Conservation (phyloP, 1,139 yeast species). For the Debaryomyces robertsiae region DNA sequence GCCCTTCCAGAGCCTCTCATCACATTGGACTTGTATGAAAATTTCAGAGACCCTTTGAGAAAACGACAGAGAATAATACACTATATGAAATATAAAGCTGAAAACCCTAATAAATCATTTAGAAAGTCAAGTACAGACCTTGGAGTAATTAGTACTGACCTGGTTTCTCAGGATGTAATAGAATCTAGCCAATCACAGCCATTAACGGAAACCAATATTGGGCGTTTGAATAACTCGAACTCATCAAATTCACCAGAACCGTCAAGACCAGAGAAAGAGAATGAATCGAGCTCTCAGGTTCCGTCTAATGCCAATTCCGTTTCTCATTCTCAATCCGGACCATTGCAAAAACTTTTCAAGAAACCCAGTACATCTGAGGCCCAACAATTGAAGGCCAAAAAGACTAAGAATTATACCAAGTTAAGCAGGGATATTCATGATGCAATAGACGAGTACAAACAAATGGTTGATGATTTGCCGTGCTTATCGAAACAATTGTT, state of each 20-base stretch:
- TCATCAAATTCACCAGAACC: slow-evolving; percentile 9
- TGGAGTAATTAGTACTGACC: neutral
- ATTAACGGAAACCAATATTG: slow-evolving; percentile 36
- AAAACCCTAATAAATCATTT: slow-evolving; percentile 35
- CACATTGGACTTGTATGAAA: slow-evolving; percentile 75
- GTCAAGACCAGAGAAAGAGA: slow-evolving; percentile 2
- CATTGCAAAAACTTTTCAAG: neutral
- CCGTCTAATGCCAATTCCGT: slow-evolving; percentile 1
- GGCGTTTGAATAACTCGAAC: slow-evolving; percentile 23
- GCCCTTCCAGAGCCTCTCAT: slow-evolving; percentile 91
- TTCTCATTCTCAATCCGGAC: slow-evolving; percentile 6
- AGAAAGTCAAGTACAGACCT: slow-evolving; percentile 17
- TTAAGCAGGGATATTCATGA: slow-evolving; percentile 62
- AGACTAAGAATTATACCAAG: slow-evolving; percentile 42
- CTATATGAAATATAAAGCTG: slow-evolving; percentile 60
- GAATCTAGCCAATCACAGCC: slow-evolving; percentile 25
- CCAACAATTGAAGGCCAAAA: slow-evolving; percentile 19
- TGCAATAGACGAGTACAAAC: slow-evolving; percentile 72
- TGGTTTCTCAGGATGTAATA: slow-evolving; percentile 4
- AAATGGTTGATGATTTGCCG: slow-evolving; percentile 67
- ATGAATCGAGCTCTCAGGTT: neutral
- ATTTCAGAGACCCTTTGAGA: slow-evolving; percentile 76
- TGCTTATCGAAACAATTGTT: slow-evolving; percentile 73
- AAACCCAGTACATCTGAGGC: slow-evolving; percentile 13
- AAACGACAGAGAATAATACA: slow-evolving; percentile 60